Base-by-base conservation (phyloP, 495 filamentous ascomycete species). In the Podospora fimiseda region DNA sequence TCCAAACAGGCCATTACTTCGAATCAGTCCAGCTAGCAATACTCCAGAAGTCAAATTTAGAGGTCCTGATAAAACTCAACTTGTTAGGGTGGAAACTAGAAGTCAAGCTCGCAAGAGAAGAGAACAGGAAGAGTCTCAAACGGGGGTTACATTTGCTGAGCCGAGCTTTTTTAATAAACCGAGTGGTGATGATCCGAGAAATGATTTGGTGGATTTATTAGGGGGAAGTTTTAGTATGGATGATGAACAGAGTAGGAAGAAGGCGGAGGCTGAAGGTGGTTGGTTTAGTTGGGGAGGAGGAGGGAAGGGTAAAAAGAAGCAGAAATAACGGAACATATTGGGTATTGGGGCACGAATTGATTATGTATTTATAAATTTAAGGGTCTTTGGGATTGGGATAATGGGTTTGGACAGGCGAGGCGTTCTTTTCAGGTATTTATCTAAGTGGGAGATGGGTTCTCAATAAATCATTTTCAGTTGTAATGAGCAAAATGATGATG, bases 1-100 rank as follows among this genome's bases (percentile, higher is more conserved):
- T 13, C 68, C 76, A 3, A 79, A 74, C 46, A 69, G 75, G 51
- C 73, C 76, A 9, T 60, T 66, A 9, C 69, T 82, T 40, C 63
- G 70, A 23, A 60, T 64, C 11, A 69, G 69, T n/a, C 64, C 74
- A 5, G 65, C 66, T 8, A n/a, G n/a, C 33, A 18, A 45, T 8
- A 20, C 19, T 7, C 22, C 58, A 46, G 43, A 55, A 55, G 13
- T 19, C 39, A 18, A 38, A 39, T 19, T 42, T 16, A n/a, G 30
- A 40, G 30, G 22, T 9, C 13, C 9, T 16, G 41, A 36, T 9
- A 22, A 43, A 30, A 27, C 13, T 11, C 24, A 42, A 18, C 40
- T 24, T 13, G 50, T 36, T 13, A 9, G 50, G 5, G 48, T 20
- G 24, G 19, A 27, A 15, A 37, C 39, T 43, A 15, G 37, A 21